phyloP scores from a whole-genome alignment of 1,284 basidiomycete genomes.

The Cutaneotrichosporon sp. region DNA sequence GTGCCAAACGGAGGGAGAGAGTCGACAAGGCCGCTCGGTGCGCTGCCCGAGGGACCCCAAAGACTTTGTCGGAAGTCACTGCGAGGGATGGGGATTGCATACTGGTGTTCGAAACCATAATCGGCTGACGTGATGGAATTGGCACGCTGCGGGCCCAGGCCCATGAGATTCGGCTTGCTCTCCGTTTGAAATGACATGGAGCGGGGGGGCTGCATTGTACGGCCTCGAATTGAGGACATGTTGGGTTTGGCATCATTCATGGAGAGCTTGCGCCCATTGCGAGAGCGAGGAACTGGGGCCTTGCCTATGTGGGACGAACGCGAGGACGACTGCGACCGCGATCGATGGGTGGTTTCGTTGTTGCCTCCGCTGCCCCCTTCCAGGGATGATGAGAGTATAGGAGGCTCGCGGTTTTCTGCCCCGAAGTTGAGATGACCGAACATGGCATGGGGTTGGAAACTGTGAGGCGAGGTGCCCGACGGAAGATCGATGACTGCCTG shows the following conservation, averaged over 20 bases:
- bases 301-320: conserved; percentile 34
- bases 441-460: conserved; percentile 30
- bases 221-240: conserved; percentile 9
- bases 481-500: conserved; percentile 17
- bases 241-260: conserved; percentile 37
- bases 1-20: conserved; percentile 23
- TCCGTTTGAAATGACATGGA: conserved; percentile 21
- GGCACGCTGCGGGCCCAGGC: conserved; percentile 9
- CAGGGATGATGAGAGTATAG: conserved; percentile 17
- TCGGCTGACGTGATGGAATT: conserved; percentile 16
- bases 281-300: conserved; percentile 24
- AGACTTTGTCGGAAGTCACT: conserved; percentile 13
- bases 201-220: conserved; percentile 18
- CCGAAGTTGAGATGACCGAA: conserved; percentile 34
- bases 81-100: conserved; percentile 30
- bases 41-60: conserved; percentile 20
- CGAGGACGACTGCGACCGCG: conserved; percentile 33
- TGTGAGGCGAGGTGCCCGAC: conserved; percentile 17
- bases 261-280: conserved; percentile 32
- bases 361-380: conserved; percentile 6
- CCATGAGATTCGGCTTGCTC: conserved; percentile 11
- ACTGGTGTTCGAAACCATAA: conserved; percentile 15
- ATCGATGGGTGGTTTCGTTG: conserved; percentile 19
- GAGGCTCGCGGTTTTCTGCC: conserved; percentile 35
- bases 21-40: conserved; percentile 24